Evolutionary conservation across 805 yeast genomes (phyloP).

Genomic region (Cyberlindnera lachancei): DNA sequence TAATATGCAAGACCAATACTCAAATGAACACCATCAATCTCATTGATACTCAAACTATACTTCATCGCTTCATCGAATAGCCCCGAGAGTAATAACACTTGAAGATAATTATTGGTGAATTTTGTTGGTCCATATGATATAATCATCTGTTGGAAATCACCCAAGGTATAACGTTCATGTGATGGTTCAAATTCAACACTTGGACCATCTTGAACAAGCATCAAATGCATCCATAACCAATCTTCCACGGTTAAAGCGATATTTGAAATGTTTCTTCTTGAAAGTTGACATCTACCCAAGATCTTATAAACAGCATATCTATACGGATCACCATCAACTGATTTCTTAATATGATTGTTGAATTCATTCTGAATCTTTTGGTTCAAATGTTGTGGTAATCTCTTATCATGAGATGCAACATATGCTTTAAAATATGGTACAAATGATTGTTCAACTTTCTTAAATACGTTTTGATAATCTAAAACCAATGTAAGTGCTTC

Average conservation of each 20-base stretch:
- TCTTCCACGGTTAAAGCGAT: constrained; percentile 80
- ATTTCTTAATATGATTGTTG: constrained; percentile 71
- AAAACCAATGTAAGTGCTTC: constrained; percentile 71
- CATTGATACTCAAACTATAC: constrained; percentile 53
- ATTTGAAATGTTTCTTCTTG: constrained; percentile 57
- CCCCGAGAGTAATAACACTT: constrained; percentile 67
- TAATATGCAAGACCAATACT: constrained; percentile 74
- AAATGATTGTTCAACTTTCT: constrained; percentile 79
- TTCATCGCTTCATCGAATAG: constrained; percentile 75
- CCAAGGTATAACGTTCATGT: constrained; percentile 64
- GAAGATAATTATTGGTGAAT: constrained; percentile 68
- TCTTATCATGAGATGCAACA: constrained; percentile 44
- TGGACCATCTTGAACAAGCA: constrained; percentile 56
- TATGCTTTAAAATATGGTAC: constrained; percentile 71
- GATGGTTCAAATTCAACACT: constrained; percentile 40
- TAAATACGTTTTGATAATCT: constrained; percentile 62
- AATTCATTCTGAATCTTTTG: constrained; percentile 73
- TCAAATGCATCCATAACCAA: constrained; percentile 93
- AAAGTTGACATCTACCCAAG: constrained; percentile 77
- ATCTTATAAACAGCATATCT: constrained; percentile 86
- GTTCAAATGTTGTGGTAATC: constrained; percentile 57
- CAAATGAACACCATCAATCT: constrained; percentile 83
- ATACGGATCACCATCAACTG: constrained; percentile 72
- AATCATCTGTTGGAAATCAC: constrained; percentile 67
- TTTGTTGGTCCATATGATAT: constrained; percentile 65